Percentiles rank a stretch among this genome's conserved stretches.
phyloP scores from a whole-genome alignment of 2,329 filamentous ascomycete species.

The Aspergillus latus region DNA sequence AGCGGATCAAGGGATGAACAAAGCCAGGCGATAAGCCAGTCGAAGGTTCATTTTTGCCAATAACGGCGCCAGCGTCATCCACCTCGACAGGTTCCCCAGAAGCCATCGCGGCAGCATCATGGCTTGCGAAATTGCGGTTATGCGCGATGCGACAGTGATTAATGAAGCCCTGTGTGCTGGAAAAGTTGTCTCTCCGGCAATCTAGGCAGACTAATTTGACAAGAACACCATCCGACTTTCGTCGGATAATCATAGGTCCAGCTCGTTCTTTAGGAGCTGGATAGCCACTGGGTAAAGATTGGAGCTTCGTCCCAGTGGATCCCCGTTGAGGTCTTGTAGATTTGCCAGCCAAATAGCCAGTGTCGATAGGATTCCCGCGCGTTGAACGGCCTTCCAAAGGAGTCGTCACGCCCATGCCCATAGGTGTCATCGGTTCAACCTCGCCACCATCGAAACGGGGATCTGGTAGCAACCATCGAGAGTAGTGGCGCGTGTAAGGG shows the following conservation, averaged over 20 bases:
- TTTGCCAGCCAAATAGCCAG: constrained; percentile 51
- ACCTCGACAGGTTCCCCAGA: constrained; percentile 81
- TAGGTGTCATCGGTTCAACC: constrained; percentile 27
- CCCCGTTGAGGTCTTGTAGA: constrained; percentile 56
- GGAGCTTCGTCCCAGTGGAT: constrained; percentile 63
- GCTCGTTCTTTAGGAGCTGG: constrained; percentile 75
- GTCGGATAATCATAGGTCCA: constrained; percentile 79
- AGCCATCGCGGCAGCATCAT: constrained; percentile 86
- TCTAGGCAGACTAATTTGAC: constrained; percentile 90
- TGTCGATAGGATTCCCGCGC: constrained; percentile 69
- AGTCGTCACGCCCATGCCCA: constrained; percentile 35
- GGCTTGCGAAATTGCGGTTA: constrained; percentile 88
- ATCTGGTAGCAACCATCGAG: constrained; percentile 91
- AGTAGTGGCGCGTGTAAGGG: constrained; percentile 90
- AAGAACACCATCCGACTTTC: constrained; percentile 74
- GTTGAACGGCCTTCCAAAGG: constrained; percentile 71
- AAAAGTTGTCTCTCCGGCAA: constrained; percentile 87
- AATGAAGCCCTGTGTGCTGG: constrained; percentile 97
- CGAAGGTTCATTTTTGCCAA: constrained; percentile 37
- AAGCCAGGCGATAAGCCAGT: constrained; percentile 45
- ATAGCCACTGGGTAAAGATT: constrained; percentile 69
- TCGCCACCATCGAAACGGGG: constrained; percentile 73
- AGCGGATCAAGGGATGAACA: constrained; percentile 63
- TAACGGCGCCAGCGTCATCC: constrained; percentile 56
- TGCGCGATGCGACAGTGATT: constrained; percentile 98